Base-by-base conservation (phyloP, 2,329 filamentous ascomycete species). In the Aspergillus sergii region DNA sequence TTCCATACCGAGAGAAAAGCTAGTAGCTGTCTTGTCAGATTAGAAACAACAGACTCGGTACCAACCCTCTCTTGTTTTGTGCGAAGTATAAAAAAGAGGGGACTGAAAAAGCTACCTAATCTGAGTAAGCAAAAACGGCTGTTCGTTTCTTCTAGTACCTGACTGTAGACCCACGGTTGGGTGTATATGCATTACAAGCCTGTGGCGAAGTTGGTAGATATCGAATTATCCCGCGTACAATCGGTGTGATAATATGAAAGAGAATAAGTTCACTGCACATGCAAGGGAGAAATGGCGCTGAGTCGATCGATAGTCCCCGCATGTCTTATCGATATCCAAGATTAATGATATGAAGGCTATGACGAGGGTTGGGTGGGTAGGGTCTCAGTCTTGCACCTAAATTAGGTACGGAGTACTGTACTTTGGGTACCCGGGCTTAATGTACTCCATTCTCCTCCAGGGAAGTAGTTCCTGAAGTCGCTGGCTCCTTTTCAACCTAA, bases 311-410 rank as follows among this genome's bases (percentile, higher is more conserved):
- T 57, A 30, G 32, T 26, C 65, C 62, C 67, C 67, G 66, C 67
- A 63, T 66, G 58, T 60, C 68, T 69, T 69, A 69, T 70, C 67
- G 64, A 68, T 68, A 66, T 61, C 51, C 19, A 23, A 34, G 16
- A 56, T 59, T 63, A 16, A 61, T 53, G 19, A 54, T 55, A 54
- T 36, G 51, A 36, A 21, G 12, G 26, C 32, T 55, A 55, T 55
- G 51, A 55, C 26, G 32, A 55, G n/a, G 51, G 51, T 55, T 55
- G 16, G 19, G 57, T 59, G 57, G 34, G 46, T 36, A 23, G 21
- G 36, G 43, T 54, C 19, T 54, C 34, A 16, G 39, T n/a, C 9
- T 23, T 3, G 19, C 4, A 16, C 7, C 51, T 39, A 55, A 39
- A 55, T 55, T 55, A 39, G 34, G 34, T 39, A 32, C 50, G 8